Base-by-base conservation (phyloP, 345 rosid genomes). In the Camelina hispida region DNA sequence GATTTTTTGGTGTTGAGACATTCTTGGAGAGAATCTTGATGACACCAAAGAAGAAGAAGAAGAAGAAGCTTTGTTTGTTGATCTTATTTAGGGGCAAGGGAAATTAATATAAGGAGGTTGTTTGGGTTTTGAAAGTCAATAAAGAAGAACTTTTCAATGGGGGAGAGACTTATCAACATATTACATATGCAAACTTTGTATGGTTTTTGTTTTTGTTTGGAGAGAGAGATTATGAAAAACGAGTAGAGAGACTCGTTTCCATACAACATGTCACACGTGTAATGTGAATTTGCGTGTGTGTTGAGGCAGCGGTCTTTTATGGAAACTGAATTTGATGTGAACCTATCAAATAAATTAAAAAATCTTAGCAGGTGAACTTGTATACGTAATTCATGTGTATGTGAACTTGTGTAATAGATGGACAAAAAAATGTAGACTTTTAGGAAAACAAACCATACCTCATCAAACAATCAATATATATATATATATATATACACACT, bases 1-100 rank as follows among this genome's bases (percentile, higher is more conserved):
- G 60, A 91, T 79, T 70, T 43, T 87, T 60, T 82, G 91, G 14
- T 80, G 91, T n/a, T 85, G 87, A 23, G 96, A 83, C 90, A 86
- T 82, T 15, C 40, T 65, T 58, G 73, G 87, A 23, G 96, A 83
- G 89, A 86, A 80, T 15, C 40, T 65, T 58, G 73, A 66, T 67
- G 8, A 68, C 32, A 61, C 38, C 37, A 48, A 18, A 48, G 15
- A 61, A 53, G 44, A 63, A 16, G 66, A 18, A 48, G 15, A 61
- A 53, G 44, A 63, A 16, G 66, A 18, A 56, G 22, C 9, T 65
- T 62, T 20, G 68, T 69, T 46, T 32, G 22, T 16, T 11, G 61
- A 71, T 47, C 4, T 63, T 70, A 5, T 12, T 48, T 56, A 56
- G 66, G n/a, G 32, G 66, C 65, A 57, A 14, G 47, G 22, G 43